Evolutionary conservation across 805 yeast species (phyloP).

Genomic region (Suhomyces xylopsoci): DNA sequence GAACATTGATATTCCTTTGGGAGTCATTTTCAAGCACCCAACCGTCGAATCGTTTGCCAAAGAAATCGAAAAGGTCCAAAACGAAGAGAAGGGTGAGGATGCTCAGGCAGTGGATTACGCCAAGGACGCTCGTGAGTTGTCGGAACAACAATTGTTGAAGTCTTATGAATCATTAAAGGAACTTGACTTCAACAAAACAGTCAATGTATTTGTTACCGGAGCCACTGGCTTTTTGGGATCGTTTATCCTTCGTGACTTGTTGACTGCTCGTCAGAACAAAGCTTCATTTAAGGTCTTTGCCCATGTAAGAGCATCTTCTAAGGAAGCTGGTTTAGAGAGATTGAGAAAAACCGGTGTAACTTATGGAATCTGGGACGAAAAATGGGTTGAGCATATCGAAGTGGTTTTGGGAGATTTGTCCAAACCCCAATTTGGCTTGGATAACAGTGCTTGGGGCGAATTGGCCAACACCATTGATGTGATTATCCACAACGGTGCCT

Average conservation of each 20-base stretch:
- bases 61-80: conserved; percentile 59
- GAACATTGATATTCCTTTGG: conserved; percentile 80
- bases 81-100: conserved; percentile 26
- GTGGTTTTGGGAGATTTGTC: conserved; percentile 84
- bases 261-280: conserved; percentile 48
- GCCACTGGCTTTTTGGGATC: conserved; percentile 96
- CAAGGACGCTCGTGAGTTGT: conserved; percentile 65
- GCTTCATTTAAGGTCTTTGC: conserved; percentile 62
- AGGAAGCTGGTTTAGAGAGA: conserved; percentile 71
- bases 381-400: conserved; percentile 55
- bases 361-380: conserved; percentile 76
- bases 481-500: conserved; percentile 93
- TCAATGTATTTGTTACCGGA: conserved; percentile 86
- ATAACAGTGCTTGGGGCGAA: conserved; percentile 51
- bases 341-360: conserved; percentile 70
- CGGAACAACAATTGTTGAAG: conserved; percentile 36
- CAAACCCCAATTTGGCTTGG: conserved; percentile 66
- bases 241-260: conserved; percentile 74
- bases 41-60: conserved; percentile 76
- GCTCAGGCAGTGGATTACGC: conserved; percentile 49
- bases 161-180: conserved; percentile 46
- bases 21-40: conserved; percentile 86
- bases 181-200: conserved; percentile 28
- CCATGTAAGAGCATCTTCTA: conserved; percentile 83
- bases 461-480: conserved; percentile 67